Conservation (phyloP, 768 basidiomycete genomes). For the Hydnomerulius pinastri region DNA sequence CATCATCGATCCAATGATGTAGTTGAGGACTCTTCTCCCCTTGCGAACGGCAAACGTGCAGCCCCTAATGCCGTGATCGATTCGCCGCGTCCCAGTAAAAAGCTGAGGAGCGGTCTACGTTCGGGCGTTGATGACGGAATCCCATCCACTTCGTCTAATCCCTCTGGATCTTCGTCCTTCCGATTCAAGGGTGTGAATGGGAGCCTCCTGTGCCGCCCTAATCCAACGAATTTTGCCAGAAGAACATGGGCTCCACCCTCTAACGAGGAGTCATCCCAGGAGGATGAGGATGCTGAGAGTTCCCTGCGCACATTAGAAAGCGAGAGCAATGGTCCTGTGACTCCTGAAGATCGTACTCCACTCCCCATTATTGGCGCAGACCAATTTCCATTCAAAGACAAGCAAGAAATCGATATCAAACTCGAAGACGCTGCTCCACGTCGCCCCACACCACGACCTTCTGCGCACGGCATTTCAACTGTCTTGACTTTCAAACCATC, state of each 20-base stretch:
- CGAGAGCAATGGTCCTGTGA: slow-evolving; percentile 52
- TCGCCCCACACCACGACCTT: slow-evolving; percentile 25
- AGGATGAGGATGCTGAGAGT: slow-evolving; percentile 30
- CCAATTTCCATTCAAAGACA: slow-evolving; percentile 26
- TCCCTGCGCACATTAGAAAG: slow-evolving; percentile 45
- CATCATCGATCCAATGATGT: slow-evolving; percentile 15
- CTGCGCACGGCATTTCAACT: slow-evolving; percentile 31
- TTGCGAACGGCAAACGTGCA: slow-evolving; percentile 25
- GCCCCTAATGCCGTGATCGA: slow-evolving; percentile 22
- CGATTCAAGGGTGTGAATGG: slow-evolving; percentile 41
- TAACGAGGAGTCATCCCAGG: slow-evolving; percentile 36
- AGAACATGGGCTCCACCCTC: slow-evolving; percentile 54
- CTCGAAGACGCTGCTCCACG: slow-evolving; percentile 24
- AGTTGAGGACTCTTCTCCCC: slow-evolving; percentile 10
- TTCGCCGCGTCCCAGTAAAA: slow-evolving; percentile 29
- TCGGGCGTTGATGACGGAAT: slow-evolving; percentile 29
- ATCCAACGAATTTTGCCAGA: slow-evolving; percentile 59
- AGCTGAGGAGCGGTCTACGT: slow-evolving; percentile 18
- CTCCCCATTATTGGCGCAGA: slow-evolving; percentile 41
- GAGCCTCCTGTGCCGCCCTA: slow-evolving; percentile 56
- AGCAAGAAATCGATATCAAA: slow-evolving; percentile 16
- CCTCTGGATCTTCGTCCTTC: slow-evolving; percentile 24
- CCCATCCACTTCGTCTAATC: slow-evolving; percentile 24
- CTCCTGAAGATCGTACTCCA: slow-evolving; percentile 53
- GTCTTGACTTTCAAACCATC: slow-evolving; percentile 60